Conservation (phyloP, 2,329 filamentous ascomycete species). For the Pseudofabraea citricarpa region DNA sequence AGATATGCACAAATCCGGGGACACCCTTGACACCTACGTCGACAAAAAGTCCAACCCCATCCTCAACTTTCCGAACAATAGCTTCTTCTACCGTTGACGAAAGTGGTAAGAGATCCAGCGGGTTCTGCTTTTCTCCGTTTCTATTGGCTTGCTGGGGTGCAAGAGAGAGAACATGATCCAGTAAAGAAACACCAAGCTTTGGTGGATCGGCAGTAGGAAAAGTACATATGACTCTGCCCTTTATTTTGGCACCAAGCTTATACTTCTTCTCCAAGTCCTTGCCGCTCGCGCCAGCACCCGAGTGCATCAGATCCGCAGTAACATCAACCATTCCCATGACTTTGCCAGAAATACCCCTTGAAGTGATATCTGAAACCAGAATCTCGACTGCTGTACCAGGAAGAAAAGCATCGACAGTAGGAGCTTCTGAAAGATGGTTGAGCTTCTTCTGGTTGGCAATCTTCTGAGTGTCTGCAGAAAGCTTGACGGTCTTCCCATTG, state of each 20-base stretch:
- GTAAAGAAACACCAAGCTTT: slow-evolving; percentile 81
- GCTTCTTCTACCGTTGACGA: slow-evolving; percentile 75
- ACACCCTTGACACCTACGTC: slow-evolving; percentile 63
- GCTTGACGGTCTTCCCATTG: slow-evolving; percentile 79
- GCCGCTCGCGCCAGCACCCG: slow-evolving; percentile 65
- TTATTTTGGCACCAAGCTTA: slow-evolving; percentile 79
- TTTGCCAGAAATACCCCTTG: slow-evolving; percentile 78
- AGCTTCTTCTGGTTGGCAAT: slow-evolving; percentile 61
- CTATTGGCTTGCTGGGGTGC: slow-evolving; percentile 36
- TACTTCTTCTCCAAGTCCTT: slow-evolving; percentile 71
- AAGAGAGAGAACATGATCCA: slow-evolving; percentile 77
- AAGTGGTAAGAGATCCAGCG: slow-evolving; percentile 58
- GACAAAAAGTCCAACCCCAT: slow-evolving; percentile 76
- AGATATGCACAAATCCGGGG: slow-evolving; percentile 91
- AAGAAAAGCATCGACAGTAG: slow-evolving; percentile 83
- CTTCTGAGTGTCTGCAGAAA: slow-evolving; percentile 70
- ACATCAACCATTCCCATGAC: slow-evolving; percentile 88
- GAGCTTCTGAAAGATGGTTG: slow-evolving; percentile 67
- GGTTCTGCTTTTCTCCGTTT: slow-evolving; percentile 38
- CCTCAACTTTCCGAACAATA: slow-evolving; percentile 74
- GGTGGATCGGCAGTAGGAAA: slow-evolving; percentile 74
- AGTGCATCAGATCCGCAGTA: slow-evolving; percentile 87
- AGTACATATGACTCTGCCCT: slow-evolving; percentile 81
- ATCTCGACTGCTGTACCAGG: slow-evolving; percentile 89
- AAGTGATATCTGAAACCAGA: slow-evolving; percentile 69